Conservation (phyloP, 768 basidiomycete genomes). For the Hericium rajendrae region DNA sequence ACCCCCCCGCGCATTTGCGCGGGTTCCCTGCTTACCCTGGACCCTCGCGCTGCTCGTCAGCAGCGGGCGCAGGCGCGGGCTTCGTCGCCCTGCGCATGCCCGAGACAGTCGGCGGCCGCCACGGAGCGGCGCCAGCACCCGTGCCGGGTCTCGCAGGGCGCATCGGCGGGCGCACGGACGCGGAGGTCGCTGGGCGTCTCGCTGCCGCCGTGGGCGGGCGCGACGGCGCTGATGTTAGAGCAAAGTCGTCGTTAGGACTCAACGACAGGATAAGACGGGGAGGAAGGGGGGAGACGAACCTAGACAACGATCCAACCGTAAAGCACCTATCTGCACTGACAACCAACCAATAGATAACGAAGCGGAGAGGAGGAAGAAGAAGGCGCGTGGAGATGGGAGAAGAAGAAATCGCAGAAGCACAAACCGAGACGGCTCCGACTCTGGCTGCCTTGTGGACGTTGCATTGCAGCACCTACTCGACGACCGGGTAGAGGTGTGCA, state of each 20-base stretch:
- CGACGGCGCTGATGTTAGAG: no score
- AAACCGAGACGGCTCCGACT: background rate
- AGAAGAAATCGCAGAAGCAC: background rate
- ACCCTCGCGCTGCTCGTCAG: no score
- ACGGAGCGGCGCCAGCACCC: background rate
- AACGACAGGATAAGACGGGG: no score
- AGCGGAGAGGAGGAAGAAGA: background rate
- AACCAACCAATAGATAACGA: background rate
- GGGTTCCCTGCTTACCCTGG: no score
- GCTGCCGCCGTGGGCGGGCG: no score
- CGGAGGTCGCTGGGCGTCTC: background rate
- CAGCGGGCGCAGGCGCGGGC: background rate
- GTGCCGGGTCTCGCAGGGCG: background rate
- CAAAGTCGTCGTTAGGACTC: no score
- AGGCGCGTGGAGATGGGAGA: background rate
- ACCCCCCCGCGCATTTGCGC: no score
- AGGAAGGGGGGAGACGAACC: no score
- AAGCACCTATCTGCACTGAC: no score
- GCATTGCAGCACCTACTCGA: background rate
- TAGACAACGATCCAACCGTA: no score
- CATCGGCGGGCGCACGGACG: background rate
- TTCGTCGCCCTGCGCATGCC: background rate
- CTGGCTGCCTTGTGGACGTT: background rate
- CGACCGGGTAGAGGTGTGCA: conserved; percentile 1
- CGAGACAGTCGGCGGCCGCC: background rate